Evolutionary conservation across 768 basidiomycete species (phyloP).

Genomic region (Calvatia gigantea): DNA sequence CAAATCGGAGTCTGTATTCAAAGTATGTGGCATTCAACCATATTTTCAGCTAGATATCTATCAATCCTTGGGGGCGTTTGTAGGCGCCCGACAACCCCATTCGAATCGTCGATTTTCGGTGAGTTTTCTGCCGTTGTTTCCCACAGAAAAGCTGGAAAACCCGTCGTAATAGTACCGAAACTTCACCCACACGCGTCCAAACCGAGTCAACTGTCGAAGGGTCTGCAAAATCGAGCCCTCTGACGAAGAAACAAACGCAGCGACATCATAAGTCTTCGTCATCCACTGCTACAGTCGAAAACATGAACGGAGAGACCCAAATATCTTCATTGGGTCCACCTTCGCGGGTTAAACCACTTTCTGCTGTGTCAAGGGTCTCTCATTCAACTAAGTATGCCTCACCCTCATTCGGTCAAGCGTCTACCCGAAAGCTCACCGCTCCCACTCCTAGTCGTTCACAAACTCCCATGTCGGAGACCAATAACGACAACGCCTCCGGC

Average conservation of each 20-base stretch:
- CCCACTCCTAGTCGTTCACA: constrained; percentile 4
- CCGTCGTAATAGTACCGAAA: neutral
- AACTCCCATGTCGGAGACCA: constrained; percentile 1
- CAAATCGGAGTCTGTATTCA: constrained; percentile 5
- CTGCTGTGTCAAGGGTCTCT: neutral
- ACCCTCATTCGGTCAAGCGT: neutral
- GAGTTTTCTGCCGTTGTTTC: neutral
- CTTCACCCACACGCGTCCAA: constrained; percentile 3
- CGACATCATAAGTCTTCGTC: constrained; percentile 1
- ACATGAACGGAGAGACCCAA: neutral
- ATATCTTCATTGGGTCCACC: neutral
- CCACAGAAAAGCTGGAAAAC: neutral
- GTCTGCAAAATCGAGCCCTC: neutral
- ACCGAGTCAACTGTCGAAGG: neutral
- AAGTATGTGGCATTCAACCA: neutral
- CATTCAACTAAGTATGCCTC: constrained; percentile 1
- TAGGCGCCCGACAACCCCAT: constrained; percentile 9
- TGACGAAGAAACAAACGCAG: neutral
- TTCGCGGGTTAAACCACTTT: neutral
- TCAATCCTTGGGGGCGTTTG: no score
- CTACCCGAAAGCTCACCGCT: neutral
- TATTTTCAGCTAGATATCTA: neutral
- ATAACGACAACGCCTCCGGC: constrained; percentile 47
- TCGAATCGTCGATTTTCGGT: constrained; percentile 11
- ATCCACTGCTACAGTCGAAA: neutral